phyloP scores from a whole-genome alignment of 768 basidiomycete genomes.

The Macrolepiota fuliginosa region DNA sequence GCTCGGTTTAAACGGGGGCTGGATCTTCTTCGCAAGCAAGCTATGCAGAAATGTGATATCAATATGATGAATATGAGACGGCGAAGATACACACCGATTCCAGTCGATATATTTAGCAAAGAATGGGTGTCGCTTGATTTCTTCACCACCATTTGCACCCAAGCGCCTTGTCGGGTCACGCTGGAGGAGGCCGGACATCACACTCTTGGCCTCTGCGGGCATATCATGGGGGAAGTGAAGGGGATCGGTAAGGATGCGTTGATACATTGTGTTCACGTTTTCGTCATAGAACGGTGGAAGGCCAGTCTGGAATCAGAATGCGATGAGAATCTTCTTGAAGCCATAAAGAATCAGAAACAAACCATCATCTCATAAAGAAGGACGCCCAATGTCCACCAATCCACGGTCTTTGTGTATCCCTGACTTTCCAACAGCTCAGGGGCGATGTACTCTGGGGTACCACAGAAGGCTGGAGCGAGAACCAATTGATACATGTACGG shows the following conservation, averaged over 20 bases:
- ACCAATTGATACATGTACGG: neutral
- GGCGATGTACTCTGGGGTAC: slow-evolving; percentile 98
- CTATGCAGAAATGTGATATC: slow-evolving; percentile 28
- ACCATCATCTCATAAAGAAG: slow-evolving; percentile 98
- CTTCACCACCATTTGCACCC: slow-evolving; percentile 91
- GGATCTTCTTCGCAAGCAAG: slow-evolving; percentile 90
- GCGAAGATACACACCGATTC: slow-evolving; percentile 51
- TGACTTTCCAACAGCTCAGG: slow-evolving; percentile 95
- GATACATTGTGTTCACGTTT: slow-evolving; percentile 97
- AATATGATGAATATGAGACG: neutral
- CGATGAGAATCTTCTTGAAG: slow-evolving; percentile 10
- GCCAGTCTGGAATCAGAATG: slow-evolving; percentile 61
- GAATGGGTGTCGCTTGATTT: slow-evolving; percentile 95
- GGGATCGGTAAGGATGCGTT: slow-evolving; percentile 91
- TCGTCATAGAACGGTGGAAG: slow-evolving; percentile 99
- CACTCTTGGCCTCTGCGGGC: slow-evolving; percentile 80
- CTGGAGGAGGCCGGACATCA: slow-evolving; percentile 86
- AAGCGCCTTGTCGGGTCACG: slow-evolving; percentile 85
- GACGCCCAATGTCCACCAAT: slow-evolving; percentile 99
- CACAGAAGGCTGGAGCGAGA: slow-evolving; percentile 77
- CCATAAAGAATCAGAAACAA: slow-evolving; percentile 13
- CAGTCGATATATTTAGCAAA: slow-evolving; percentile 94
- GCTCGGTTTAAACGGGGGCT: slow-evolving; percentile 96
- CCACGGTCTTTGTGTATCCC: slow-evolving; percentile 97
- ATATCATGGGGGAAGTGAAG: slow-evolving; percentile 91